These are phyloP conservation scores for Amphibolis antarctica DNA, from an alignment of 106 monocot genomes.

Conservation along the genomic window DNA sequence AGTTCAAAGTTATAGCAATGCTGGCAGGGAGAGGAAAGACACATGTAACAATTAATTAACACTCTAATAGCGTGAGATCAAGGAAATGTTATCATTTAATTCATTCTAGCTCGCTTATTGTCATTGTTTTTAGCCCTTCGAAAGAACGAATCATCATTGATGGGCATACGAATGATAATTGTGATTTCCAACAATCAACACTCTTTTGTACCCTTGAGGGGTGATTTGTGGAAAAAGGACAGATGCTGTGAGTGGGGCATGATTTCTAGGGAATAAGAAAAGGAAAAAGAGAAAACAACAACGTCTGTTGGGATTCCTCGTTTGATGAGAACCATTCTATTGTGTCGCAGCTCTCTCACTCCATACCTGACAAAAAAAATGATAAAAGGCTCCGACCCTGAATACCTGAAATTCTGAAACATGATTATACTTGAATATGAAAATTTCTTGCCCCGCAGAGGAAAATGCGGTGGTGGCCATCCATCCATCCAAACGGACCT, in stretches of 20 bases:
- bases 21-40: neutral
- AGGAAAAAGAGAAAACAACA: neutral
- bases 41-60: neutral
- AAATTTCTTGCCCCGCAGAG: too few species aligned
- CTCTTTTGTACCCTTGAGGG: neutral
- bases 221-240: conserved; percentile 1
- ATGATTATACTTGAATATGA: neutral
- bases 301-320: neutral
- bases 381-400: too few species aligned
- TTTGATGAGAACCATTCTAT: neutral
- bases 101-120: too few species aligned
- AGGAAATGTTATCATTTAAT: too few species aligned
- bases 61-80: too few species aligned
- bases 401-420: neutral
- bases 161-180: neutral
- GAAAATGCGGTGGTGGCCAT: too few species aligned
- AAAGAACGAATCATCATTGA: neutral
- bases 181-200: neutral
- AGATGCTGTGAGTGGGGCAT: neutral
- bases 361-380: too few species aligned
- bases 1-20: neutral
- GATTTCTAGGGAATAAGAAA: conserved; percentile 3
- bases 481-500: too few species aligned
- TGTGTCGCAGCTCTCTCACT: too few species aligned
- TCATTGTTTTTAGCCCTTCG: too few species aligned